Percentiles rank a stretch among this genome's conserved stretches.
Evolutionary conservation across 768 basidiomycete genomes (phyloP).

Genomic region (Pleurotus eryngii): DNA sequence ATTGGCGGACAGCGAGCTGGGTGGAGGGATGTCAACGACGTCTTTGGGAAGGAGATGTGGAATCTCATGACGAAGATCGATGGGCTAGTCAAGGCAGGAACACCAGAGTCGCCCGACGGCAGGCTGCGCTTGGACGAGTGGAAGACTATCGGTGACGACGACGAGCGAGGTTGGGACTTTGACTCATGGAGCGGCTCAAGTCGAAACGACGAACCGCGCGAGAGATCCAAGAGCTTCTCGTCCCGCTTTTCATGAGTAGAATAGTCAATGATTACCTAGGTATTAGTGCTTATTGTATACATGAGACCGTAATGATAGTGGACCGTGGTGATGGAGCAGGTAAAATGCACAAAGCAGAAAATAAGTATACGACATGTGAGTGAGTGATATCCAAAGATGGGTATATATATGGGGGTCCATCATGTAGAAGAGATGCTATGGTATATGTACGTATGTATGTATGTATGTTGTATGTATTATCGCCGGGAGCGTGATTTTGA

Average conservation of each 20-base stretch:
- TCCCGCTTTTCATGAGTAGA: not conserved
- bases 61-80: constrained; percentile 51
- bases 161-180: constrained; percentile 46
- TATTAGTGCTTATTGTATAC: constrained; percentile 5
- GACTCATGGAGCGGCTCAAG: constrained; percentile 38
- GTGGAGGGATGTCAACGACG: constrained; percentile 45
- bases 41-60: constrained; percentile 51
- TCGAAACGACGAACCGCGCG: not conserved
- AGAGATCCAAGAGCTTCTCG: not conserved
- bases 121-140: constrained; percentile 39
- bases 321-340: not conserved
- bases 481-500: constrained; percentile 59
- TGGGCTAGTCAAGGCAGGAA: constrained; percentile 19
- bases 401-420: constrained; percentile 1
- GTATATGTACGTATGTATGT: no score
- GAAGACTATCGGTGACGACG: constrained; percentile 34
- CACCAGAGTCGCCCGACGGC: not conserved
- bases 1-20: constrained; percentile 48
- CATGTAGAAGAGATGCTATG: no score
- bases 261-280: not conserved
- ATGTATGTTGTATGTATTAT: constrained; percentile 16
- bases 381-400: not conserved
- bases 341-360: not conserved
- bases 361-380: not conserved
- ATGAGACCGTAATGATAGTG: not conserved